These are phyloP conservation scores for Hericium alpestre DNA, from an alignment of 768 basidiomycete genomes.

Conservation along the genomic window DNA sequence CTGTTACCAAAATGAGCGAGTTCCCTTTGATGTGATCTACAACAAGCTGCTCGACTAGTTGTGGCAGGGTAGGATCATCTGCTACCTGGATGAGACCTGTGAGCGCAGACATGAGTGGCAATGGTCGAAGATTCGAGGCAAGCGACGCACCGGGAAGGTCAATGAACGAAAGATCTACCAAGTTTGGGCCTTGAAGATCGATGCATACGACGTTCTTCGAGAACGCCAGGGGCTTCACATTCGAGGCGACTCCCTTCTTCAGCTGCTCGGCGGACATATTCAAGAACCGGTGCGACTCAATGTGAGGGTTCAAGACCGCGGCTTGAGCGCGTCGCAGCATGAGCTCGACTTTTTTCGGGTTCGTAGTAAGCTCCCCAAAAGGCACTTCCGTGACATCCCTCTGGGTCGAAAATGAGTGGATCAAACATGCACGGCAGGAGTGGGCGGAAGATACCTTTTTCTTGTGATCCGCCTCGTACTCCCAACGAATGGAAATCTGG, in stretches of 20 bases:
- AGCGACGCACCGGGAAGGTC: constrained; percentile 17
- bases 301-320: constrained; percentile 40
- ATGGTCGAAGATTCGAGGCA: neutral
- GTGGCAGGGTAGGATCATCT: constrained; percentile 26
- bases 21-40: constrained; percentile 38
- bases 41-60: constrained; percentile 40
- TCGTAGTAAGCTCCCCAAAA: constrained; percentile 34
- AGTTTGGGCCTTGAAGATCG: constrained; percentile 16
- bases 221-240: constrained; percentile 9
- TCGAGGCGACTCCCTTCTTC: neutral
- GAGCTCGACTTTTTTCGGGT: constrained; percentile 37
- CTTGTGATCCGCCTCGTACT: constrained; percentile 24
- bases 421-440: too few relatives aligned
- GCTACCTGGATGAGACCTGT: constrained; percentile 42
- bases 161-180: constrained; percentile 18
- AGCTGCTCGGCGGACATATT: constrained; percentile 1
- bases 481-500: constrained; percentile 33
- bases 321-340: constrained; percentile 51
- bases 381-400: constrained; percentile 17
- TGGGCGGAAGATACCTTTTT: neutral
- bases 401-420: neutral
- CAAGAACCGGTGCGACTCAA: constrained; percentile 18
- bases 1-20: constrained; percentile 41
- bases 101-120: neutral
- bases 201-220: constrained; percentile 19